phyloP scores from a whole-genome alignment of 805 yeast species.

The Isabelozyma rhagii region DNA sequence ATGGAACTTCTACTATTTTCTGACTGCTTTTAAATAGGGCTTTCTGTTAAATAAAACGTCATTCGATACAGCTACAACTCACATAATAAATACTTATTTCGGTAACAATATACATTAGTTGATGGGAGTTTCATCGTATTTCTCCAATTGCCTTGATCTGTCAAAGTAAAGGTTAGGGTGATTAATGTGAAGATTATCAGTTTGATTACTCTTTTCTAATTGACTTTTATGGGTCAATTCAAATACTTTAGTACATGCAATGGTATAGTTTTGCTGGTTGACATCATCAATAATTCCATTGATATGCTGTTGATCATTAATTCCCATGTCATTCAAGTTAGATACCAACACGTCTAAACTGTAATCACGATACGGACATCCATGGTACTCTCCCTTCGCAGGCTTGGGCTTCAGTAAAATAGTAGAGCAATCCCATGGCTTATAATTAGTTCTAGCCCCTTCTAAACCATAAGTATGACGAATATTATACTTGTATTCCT shows the following conservation, averaged over 20 bases:
- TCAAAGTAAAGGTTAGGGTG: conserved; percentile 91
- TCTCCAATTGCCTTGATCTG: conserved; percentile 59
- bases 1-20: too few relatives aligned
- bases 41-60: background rate
- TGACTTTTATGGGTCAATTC: conserved; percentile 61
- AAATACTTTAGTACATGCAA: conserved; percentile 87
- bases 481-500: conserved; percentile 84
- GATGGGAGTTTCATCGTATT: conserved; percentile 1
- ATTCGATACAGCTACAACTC: background rate
- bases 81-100: too few relatives aligned
- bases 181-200: conserved; percentile 60
- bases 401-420: conserved; percentile 74
- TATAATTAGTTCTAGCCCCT: conserved; percentile 82
- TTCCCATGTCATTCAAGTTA: conserved; percentile 61
- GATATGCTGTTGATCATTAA: conserved; percentile 55
- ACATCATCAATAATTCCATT: conserved; percentile 66
- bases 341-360: conserved; percentile 57
- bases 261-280: conserved; percentile 66
- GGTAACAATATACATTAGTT: background rate
- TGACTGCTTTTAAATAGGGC: background rate
- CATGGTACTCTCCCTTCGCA: conserved; percentile 68
- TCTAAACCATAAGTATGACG: conserved; percentile 89
- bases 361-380: conserved; percentile 88
- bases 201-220: conserved; percentile 35
- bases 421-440: conserved; percentile 81